Conservation (phyloP, 2,329 filamentous ascomycete genomes). For the Fusarium sp. region DNA sequence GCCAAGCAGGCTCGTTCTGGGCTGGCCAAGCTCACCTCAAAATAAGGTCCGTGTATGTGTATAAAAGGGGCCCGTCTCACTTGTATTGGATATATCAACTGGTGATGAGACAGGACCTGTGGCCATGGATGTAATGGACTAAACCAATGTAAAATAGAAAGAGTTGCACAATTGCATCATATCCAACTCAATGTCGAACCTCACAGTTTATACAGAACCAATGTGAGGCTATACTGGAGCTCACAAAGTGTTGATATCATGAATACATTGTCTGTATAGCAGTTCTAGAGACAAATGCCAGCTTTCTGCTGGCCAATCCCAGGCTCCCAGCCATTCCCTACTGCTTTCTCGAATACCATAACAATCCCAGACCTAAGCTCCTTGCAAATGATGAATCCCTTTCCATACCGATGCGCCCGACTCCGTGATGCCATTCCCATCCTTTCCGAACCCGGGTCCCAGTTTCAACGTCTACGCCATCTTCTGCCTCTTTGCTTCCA, state of each 20-base stretch:
- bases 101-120: background rate
- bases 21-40: conserved; percentile 51
- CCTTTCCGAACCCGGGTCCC: background rate
- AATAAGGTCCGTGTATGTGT: background rate
- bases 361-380: conserved; percentile 37
- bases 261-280: conserved; percentile 1
- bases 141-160: background rate
- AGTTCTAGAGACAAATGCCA: conserved; percentile 6
- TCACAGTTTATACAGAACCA: background rate
- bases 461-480: conserved; percentile 46
- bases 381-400: conserved; percentile 24
- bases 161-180: background rate
- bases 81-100: background rate
- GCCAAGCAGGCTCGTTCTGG: conserved; percentile 65
- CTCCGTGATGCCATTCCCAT: conserved; percentile 13
- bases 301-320: conserved; percentile 3
- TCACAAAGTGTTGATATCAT: background rate
- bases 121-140: background rate
- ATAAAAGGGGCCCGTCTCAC: background rate
- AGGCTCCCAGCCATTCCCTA: conserved; percentile 10
- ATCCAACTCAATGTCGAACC: background rate
- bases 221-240: background rate
- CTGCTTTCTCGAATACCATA: conserved; percentile 16
- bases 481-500: conserved; percentile 67
- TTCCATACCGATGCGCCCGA: conserved; percentile 31